phyloP scores from a whole-genome alignment of 2,329 filamentous ascomycete genomes.

The Tolypocladium album region DNA sequence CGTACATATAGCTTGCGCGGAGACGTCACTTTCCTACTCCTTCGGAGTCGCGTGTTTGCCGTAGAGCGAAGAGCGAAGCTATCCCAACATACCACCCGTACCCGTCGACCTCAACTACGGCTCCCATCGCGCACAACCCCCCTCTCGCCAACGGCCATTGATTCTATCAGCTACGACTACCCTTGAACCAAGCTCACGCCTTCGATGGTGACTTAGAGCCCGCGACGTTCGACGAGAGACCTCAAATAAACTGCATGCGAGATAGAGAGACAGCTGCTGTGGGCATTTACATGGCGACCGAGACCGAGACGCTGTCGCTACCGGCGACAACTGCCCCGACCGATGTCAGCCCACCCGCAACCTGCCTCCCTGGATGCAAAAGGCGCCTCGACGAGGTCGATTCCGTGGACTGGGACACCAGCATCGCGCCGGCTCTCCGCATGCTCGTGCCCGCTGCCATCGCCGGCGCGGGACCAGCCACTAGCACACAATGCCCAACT shows the following conservation, averaged over 20 bases:
- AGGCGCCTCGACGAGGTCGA: constrained; percentile 7
- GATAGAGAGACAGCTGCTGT: neutral
- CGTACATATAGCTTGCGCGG: neutral
- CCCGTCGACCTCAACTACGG: neutral
- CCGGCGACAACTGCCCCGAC: constrained; percentile 20
- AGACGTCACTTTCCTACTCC: neutral
- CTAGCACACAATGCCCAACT: neutral
- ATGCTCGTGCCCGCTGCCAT: neutral
- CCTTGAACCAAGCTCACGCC: neutral
- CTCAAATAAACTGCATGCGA: neutral
- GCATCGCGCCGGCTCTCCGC: constrained; percentile 9
- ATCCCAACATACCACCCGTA: neutral
- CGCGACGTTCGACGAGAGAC: neutral
- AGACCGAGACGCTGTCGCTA: constrained; percentile 20
- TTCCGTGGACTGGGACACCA: constrained; percentile 18
- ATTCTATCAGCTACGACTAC: neutral
- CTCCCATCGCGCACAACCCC: neutral
- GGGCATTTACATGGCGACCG: constrained; percentile 14
- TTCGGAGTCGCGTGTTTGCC: neutral
- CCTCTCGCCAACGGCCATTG: neutral
- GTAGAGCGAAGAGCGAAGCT: neutral
- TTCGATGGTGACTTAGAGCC: neutral
- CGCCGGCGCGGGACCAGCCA: neutral
- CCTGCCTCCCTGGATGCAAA: constrained; percentile 8
- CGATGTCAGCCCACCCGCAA: constrained; percentile 14